These are phyloP conservation scores for Puccinia sorghi DNA, from an alignment of 1,284 basidiomycete species.

Conservation along the genomic window DNA sequence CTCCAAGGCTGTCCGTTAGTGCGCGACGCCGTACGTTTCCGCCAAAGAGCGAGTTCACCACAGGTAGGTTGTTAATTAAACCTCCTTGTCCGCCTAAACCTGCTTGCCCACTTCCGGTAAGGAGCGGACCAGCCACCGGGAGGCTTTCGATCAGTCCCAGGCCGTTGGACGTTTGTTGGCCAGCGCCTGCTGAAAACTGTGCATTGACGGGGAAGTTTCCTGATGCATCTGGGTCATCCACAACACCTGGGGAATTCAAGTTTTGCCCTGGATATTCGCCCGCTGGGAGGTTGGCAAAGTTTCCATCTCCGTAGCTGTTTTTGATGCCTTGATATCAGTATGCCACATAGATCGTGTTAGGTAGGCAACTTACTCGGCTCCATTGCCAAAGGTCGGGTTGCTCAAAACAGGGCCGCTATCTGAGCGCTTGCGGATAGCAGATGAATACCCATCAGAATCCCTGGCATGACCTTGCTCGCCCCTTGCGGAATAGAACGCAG, in stretches of 20 bases:
- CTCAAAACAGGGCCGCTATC: not conserved
- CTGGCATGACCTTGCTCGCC: not conserved
- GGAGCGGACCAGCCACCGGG: slow-evolving; percentile 7
- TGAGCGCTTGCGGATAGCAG: slow-evolving; percentile 1
- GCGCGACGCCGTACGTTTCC: not conserved
- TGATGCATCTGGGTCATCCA: not conserved
- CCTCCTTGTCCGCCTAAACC: not conserved
- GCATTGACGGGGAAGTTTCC: not conserved
- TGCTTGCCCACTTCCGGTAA: not conserved
- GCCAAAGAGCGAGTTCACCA: not conserved
- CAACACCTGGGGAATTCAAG: not conserved
- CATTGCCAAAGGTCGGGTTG: not conserved
- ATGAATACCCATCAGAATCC: not conserved
- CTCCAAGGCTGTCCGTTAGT: not conserved
- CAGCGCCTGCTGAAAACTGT: not conserved
- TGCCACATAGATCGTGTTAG: too few species aligned
- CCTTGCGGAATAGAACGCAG: too few species aligned
- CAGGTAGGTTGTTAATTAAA: not conserved
- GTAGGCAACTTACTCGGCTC: not conserved
- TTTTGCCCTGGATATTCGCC: slow-evolving; percentile 1
- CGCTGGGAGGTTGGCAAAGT: too few species aligned
- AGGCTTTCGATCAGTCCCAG: not conserved
- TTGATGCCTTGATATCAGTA: not conserved
- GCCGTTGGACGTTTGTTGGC: not conserved
- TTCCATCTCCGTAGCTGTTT: not conserved